Percentiles rank a stretch among this genome's conserved stretches.
These are phyloP conservation scores for Pelargonium myrrhifolium DNA, from an alignment of 441 rosid species.

Conservation along the genomic window DNA sequence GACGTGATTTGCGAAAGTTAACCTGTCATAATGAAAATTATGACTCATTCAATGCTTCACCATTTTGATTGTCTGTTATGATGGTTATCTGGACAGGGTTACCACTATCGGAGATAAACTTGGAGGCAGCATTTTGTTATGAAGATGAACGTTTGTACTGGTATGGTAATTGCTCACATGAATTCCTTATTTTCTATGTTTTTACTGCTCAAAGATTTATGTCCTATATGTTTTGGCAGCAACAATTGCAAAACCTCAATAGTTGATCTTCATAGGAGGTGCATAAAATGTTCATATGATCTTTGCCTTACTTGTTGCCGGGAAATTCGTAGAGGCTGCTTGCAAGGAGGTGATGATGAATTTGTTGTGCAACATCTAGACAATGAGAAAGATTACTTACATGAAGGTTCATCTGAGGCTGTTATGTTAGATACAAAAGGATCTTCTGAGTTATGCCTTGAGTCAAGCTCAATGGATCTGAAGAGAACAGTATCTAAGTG, in stretches of 20 bases:
- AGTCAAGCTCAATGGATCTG: conserved; percentile 12
- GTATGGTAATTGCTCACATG: conserved; percentile 19
- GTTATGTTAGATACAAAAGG: background rate
- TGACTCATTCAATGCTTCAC: background rate
- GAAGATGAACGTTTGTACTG: conserved; percentile 42
- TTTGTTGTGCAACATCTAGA: conserved; percentile 31
- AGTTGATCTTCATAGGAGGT: conserved; percentile 68
- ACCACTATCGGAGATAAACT: conserved; percentile 22
- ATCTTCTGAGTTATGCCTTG: background rate
- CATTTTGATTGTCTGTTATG: background rate
- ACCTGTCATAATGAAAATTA: background rate
- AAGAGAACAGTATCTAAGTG: conserved; percentile 28
- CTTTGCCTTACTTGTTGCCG: conserved; percentile 72
- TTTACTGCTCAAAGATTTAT: background rate
- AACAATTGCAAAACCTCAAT: conserved; percentile 69
- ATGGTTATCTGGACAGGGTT: conserved; percentile 30
- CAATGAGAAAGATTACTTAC: conserved; percentile 39
- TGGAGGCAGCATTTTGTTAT: conserved; percentile 27
- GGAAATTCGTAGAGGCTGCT: conserved; percentile 64
- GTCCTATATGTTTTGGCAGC: conserved; percentile 30
- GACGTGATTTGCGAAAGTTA: background rate
- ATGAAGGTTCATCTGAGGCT: conserved; percentile 29
- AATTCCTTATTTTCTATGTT: conserved; percentile 1
- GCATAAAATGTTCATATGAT: conserved; percentile 55
- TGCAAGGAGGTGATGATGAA: conserved; percentile 35